phyloP scores from a whole-genome alignment of 371 early-diverging fungal species.

The Ordospora colligata region DNA sequence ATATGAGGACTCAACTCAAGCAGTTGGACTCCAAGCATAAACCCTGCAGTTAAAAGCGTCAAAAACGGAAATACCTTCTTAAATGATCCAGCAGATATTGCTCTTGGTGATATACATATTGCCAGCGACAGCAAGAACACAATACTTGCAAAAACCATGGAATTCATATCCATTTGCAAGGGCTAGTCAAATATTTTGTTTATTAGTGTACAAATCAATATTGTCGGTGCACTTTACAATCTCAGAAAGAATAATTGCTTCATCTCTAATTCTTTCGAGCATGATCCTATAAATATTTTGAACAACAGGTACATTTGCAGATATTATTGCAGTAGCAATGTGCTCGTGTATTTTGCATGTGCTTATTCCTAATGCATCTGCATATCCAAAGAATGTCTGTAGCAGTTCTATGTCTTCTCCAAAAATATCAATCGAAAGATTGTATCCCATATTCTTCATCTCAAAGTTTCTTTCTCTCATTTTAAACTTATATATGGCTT shows the following conservation, averaged over 20 bases:
- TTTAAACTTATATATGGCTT: neutral
- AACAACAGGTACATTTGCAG: neutral
- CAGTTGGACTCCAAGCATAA: slow-evolving; percentile 53
- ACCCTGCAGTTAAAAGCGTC: slow-evolving; percentile 53
- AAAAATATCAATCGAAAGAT: neutral
- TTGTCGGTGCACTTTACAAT: neutral
- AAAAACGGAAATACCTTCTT: slow-evolving; percentile 36
- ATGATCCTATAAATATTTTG: neutral
- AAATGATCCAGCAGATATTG: slow-evolving; percentile 4
- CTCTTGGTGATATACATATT: slow-evolving; percentile 32
- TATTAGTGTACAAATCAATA: neutral
- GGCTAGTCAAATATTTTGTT: neutral
- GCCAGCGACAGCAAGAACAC: slow-evolving; percentile 24
- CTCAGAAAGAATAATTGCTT: neutral
- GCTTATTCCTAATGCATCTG: neutral
- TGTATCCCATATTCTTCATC: slow-evolving; percentile 15
- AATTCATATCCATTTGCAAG: neutral
- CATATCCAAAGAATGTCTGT: slow-evolving; percentile 5
- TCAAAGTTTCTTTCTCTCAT: slow-evolving; percentile 9
- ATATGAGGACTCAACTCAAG: slow-evolving; percentile 59
- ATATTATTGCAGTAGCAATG: neutral
- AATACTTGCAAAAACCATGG: neutral
- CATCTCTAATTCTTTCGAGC: neutral
- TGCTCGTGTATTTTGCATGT: neutral
- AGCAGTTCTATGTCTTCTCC: neutral